Base-by-base conservation (phyloP, 148 eudicot species). In the Rhododendron molle region DNA sequence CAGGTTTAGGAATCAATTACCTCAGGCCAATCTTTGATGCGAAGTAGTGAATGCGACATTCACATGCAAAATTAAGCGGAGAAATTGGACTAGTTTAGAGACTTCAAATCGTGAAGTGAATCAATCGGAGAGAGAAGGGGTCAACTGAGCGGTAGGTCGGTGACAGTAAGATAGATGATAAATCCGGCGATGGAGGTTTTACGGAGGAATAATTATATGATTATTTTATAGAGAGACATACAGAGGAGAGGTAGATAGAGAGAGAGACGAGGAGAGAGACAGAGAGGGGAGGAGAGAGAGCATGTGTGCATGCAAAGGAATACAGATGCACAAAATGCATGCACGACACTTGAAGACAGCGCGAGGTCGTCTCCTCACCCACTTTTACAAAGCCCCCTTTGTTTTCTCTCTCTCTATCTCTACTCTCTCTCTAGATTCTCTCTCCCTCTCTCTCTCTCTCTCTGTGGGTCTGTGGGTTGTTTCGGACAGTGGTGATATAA, bases 341-440 rank as follows among this genome's bases (percentile, higher is more conserved):
- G 90, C 90, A 89, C 87, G 90, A 89, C 90, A 88, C 67, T 84
- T 73, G 81, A 84, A 73, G 85, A 69, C 78, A 83, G 43, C 32
- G 78, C 65, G 50, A 82, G 84, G 84, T 82, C 84, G 28, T 83
- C 85, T 84, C 58, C 18, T 76, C 78, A 28, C 50, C 49, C 49
- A 43, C 47, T 36, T 36, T 40, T 21, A 1, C 30, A 54, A 54
- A 54, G 60, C 34, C 83, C 46, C 28, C 26, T 21, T 4, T 43
- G 10, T 7, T 3, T 5, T n/a, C n/a, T n/a, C 67, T 60, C n/a
- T 60, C 43, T 38, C 43, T 38, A 5, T 40, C 23, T 4, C n/a
- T 5, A 38, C 26, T 9, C 32, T 23, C 56, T 47, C 21, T 36
- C 26, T 58, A 21, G 65, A 21, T 11, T 32, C 71, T 34, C 44